These are phyloP conservation scores for Ophiostoma himal-ulmi DNA, from an alignment of 2,329 filamentous ascomycete genomes.

Conservation along the genomic window DNA sequence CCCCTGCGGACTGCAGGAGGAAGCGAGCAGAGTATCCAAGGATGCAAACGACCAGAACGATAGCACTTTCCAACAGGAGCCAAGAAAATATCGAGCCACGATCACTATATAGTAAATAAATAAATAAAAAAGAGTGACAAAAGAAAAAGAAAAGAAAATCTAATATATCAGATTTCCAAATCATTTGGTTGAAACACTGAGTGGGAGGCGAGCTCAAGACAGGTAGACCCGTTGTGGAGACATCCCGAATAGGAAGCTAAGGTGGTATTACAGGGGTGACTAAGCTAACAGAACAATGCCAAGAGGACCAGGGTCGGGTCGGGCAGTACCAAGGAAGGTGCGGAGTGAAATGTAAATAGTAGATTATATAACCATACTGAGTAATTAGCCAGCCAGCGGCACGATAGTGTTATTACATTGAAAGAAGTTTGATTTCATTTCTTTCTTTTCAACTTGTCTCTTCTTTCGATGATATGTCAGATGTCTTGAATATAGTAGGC, in stretches of 20 bases:
- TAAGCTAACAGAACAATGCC: not conserved
- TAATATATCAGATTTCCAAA: not conserved
- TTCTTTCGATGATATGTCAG: not conserved
- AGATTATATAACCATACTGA: not conserved
- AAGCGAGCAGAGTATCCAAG: conserved; percentile 3
- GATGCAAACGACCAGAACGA: not conserved
- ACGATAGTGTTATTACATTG: not conserved
- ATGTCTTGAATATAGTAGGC: not conserved
- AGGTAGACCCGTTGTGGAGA: not conserved
- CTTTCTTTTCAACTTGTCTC: not conserved
- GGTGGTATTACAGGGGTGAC: not conserved
- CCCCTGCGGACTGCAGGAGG: not conserved
- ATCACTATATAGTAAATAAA: too few species aligned
- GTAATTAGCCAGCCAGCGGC: too few species aligned
- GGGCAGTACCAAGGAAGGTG: not conserved
- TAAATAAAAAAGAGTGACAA: too few species aligned
- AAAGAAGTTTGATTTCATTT: too few species aligned
- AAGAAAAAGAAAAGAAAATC: too few species aligned
- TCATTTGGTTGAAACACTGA: not conserved
- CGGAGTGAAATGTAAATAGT: not conserved
- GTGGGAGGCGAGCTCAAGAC: not conserved
- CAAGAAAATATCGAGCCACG: not conserved
- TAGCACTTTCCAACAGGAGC: not conserved
- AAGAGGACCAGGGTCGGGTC: not conserved
- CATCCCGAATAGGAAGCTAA: conserved; percentile 1